Base-by-base conservation (phyloP, 2,329 filamentous ascomycete species). In the Phialophora expanda region DNA sequence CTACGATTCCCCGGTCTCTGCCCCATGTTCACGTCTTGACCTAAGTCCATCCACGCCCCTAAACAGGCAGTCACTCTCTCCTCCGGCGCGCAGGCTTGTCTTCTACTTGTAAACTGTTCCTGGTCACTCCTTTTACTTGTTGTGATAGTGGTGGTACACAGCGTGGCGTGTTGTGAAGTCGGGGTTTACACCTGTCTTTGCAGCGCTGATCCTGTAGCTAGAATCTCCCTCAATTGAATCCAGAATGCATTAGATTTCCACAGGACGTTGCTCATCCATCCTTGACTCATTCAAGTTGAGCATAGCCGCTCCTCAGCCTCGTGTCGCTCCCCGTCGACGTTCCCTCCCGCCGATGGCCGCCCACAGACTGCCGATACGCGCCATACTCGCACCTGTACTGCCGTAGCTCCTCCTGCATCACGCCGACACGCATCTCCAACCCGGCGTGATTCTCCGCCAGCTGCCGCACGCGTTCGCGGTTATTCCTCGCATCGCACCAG, bases 141-240 rank as follows among this genome's bases (percentile, higher is more conserved):
- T 61, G 59, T 46, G 30, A 9, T 32, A 44, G 44, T 38, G 46
- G 58, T 41, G 56, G 56, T 26, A 61, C 48, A 51, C 34, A 61
- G 58, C 50, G 30, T 20, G 53, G 59, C 57, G 22, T 34, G 22
- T 22, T 34, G 48, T 54, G 12, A 62, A 56, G 54, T 57, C 60
- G 12, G 34, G 63, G 9, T 34, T 55, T 54, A 38, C 20, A 22
- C 55, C 56, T 65, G 57, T 56, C 32, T 57, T 63, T 30, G 60
- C 56, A 17, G 22, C 28, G 50, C 55, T 44, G 20, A 53, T 53
- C 51, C 41, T 66, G 63, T 68, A 61, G 41, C 56, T 68, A 68
- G 66, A 66, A 60, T 66, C 62, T 60, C 44, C 46, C 34, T 53
- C n/a, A 68, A 67, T 67, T 53, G 58, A 65, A 54, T 55, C 56